Evolutionary conservation across 129 eudicot genomes (phyloP), one percentile per base, ranked within the genome.

Genomic region (Sambucus nigra): DNA sequence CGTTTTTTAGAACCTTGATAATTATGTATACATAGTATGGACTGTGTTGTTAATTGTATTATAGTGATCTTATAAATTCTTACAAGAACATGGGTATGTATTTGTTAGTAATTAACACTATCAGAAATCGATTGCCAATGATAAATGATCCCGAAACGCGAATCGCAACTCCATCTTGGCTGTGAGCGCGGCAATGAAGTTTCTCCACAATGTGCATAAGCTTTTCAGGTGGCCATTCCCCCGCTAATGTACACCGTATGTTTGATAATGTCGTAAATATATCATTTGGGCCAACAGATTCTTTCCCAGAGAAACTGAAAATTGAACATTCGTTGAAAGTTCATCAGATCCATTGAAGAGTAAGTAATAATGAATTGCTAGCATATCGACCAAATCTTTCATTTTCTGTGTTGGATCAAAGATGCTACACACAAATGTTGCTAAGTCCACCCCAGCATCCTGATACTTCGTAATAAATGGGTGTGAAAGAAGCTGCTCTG

Each of bases 381-480:
- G 82, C 99, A 91, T 91, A 82, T 91, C 99, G 26, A 84, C 99
- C 51, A 91, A 47, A 74, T 91, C 99, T 74, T 91, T 91, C 94
- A 91, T 71, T 73, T 84, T 76, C 55, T 82, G 95, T 15, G 77
- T 73, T 14, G 99, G 99, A 74, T 91, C 99, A 57, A 91, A 91
- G 35, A 91, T 76, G 60, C 70, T 76, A 76, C 77, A 82, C 44
- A 91, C 94, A 65, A 81, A 91, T 25, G 77, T 75, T 55, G 75
- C 89, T 64, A 87, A 76, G 71, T 87, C 77, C 47, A 82, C 86
- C 47, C 47, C 45, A n/a, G 70, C 60, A 55, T 63, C 57, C 65
- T 80, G 79, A 25, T 87, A 77, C 57, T 79, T 83, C 8, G 53
- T 66, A 52, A 87, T 64, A 64, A 87, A 87, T 25, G 96, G 86